Evolutionary conservation across 2,329 filamentous ascomycete species (phyloP).

Genomic region (Nemania diffusa): DNA sequence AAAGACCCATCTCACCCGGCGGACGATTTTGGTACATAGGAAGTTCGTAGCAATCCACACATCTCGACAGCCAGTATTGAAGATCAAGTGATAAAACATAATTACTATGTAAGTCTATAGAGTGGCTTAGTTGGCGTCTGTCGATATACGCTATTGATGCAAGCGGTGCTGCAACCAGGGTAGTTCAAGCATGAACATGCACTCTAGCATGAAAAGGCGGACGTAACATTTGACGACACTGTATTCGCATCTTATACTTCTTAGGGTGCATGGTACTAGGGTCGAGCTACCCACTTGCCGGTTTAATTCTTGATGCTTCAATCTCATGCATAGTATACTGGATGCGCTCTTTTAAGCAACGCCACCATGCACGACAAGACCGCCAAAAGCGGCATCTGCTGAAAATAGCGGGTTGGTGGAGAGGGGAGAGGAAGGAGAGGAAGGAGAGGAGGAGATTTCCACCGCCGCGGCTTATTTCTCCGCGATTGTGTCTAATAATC

Average conservation of each 20-base stretch:
- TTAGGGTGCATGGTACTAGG: neutral
- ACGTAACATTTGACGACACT: neutral
- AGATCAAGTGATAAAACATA: neutral
- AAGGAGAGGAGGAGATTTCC: neutral
- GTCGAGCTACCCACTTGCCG: neutral
- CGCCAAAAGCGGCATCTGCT: constrained; percentile 21
- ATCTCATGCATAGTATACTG: constrained; percentile 7
- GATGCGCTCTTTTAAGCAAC: constrained; percentile 20
- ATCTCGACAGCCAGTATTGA: neutral
- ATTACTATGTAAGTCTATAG: neutral
- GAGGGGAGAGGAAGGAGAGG: too few relatives aligned
- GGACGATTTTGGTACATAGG: neutral
- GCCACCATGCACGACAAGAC: constrained; percentile 29
- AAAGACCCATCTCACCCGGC: neutral
- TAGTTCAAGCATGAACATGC: neutral
- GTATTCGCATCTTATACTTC: neutral
- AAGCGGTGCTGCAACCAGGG: neutral
- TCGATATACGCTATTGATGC: constrained; percentile 1
- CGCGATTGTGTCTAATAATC: constrained; percentile 7
- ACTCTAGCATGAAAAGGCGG: neutral
- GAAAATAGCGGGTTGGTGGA: constrained; percentile 3
- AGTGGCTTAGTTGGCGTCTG: neutral
- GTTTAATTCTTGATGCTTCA: neutral
- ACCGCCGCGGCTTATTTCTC: neutral
- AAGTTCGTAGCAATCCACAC: neutral